These are phyloP conservation scores for Aleurites moluccanus DNA, from an alignment of 441 rosid genomes.

Conservation along the genomic window DNA sequence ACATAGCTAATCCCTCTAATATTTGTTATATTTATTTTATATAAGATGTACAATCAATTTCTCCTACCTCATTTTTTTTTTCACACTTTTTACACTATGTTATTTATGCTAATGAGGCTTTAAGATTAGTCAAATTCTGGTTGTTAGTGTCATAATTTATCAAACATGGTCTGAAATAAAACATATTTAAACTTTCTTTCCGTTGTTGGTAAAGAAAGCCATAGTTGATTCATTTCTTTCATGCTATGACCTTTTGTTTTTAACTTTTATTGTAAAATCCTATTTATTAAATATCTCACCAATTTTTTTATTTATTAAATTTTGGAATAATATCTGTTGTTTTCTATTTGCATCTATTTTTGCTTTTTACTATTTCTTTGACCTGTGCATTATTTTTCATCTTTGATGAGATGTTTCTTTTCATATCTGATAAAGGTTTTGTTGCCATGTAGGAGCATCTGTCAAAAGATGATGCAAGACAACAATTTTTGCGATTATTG, in stretches of 20 bases:
- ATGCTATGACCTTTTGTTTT: not conserved
- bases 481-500: conserved; percentile 84
- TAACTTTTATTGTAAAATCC: not conserved
- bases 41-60: too few species aligned
- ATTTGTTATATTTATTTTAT: not conserved
- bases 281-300: not conserved
- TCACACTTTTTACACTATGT: not conserved
- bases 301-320: too few species aligned
- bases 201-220: not conserved
- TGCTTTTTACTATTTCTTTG: not conserved
- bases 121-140: not conserved
- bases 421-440: conserved; percentile 12
- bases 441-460: conserved; percentile 63
- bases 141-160: not conserved
- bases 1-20: not conserved
- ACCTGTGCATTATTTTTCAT: not conserved
- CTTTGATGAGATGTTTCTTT: conserved; percentile 12
- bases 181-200: not conserved
- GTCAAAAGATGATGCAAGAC: conserved; percentile 96
- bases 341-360: not conserved
- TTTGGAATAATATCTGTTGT: too few species aligned
- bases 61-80: not conserved
- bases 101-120: not conserved
- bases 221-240: not conserved
- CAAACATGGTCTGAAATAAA: not conserved